Conservation (phyloP, 108 stramenopile species). For the Nannochloropsis salina region DNA sequence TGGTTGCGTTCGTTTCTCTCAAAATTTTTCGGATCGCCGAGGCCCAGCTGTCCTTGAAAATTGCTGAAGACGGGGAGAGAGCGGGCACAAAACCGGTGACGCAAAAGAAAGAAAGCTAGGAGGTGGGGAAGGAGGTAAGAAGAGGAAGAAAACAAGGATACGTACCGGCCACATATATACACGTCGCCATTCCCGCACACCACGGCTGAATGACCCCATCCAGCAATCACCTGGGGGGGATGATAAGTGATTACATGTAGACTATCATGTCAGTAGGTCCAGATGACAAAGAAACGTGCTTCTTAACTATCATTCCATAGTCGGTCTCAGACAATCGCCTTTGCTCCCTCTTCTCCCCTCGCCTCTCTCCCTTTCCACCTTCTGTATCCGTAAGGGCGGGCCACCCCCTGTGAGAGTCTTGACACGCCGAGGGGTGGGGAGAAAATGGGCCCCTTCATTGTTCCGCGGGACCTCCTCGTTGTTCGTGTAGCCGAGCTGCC, state of each 20-base stretch:
- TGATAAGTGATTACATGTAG: too few species aligned
- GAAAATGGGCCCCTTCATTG: conserved; percentile 43
- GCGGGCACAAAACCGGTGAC: not conserved
- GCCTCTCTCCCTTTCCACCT: too few species aligned
- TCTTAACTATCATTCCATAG: too few species aligned
- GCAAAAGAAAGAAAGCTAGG: not conserved
- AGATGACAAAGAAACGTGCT: not conserved
- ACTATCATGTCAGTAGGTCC: too few species aligned
- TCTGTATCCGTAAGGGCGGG: too few species aligned
- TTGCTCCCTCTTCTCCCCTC: too few species aligned
- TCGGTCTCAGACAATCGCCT: too few species aligned
- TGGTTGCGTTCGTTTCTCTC: conserved; percentile 44
- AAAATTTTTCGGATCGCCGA: conserved; percentile 46
- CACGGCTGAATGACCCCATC: conserved; percentile 56
- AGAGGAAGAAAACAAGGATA: not conserved
- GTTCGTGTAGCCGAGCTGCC: conserved; percentile 46
- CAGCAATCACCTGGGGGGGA: conserved; percentile 37
- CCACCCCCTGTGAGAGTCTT: conserved; percentile 22
- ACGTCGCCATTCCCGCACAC: conserved; percentile 48
- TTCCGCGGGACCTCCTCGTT: conserved; percentile 32
- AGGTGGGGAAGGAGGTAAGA: not conserved
- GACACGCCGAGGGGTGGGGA: conserved; percentile 41
- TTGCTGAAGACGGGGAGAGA: not conserved
- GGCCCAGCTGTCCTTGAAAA: conserved; percentile 57
- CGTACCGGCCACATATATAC: conserved; percentile 56